Evolutionary conservation across 202 grass and related monocot species (phyloP), one percentile per base, ranked within the genome.

Genomic region (Panicum hallii): DNA sequence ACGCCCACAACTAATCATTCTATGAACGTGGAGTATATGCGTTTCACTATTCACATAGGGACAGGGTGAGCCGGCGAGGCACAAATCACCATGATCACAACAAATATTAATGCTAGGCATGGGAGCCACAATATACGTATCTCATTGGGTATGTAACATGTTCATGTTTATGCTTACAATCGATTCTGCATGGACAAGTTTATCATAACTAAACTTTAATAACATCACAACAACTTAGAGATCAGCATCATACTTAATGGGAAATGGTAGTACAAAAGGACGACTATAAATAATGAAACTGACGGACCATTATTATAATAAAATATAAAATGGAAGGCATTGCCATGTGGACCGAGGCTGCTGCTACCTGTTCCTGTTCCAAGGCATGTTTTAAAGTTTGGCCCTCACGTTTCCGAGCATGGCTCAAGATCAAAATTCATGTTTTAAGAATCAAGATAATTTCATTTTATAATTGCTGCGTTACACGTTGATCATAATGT

Each of bases 181-280:
- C 54, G 19, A 7, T 78, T 32, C 0, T 64, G 15, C 23, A 16
- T 48, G 26, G 28, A 64, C 44, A 34, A 32, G 28, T 38, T 64
- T 36, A 63, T 9, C 2, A 20, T 20, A 19, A 34, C 46, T 2
- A 32, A 50, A 19, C 36, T 38, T 38, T 38, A 38, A 3, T 38
- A 38, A 38, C 36, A 4, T 38, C 36, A 4, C 36, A 38, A 38
- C 3, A 38, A 14, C 13, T 77, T 38, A 32, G 2, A 75, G 34
- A 75, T 80, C 53, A 0, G 2, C 16, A 85, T 46, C 76, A 75
- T 42, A 68, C 0, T 20, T 80, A 83, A 14, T 8, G 36, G 12
- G n/a, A 19, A 5, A 55, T n/a, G 22, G 0, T 36, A n/a, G 17
- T 17, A 54, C 6, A 28, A 34, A 13, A 69, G 52, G 52, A 60